Evolutionary conservation across 371 early-diverging fungal genomes (phyloP), one percentile per base, ranked within the genome.

Genomic region (Mortierella sp.): DNA sequence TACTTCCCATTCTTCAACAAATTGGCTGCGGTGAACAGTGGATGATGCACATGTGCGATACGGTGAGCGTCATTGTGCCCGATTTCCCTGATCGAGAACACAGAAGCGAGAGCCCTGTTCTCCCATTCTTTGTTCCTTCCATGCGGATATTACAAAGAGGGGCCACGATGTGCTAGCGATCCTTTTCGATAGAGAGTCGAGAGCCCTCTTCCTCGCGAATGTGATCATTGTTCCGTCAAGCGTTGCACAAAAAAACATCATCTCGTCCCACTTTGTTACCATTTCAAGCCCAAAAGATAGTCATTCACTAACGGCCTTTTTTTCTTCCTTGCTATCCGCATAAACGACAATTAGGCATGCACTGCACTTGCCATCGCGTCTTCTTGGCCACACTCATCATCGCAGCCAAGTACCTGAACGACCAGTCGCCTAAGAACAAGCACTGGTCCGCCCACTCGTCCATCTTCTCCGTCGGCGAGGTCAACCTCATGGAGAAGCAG

Each of bases 401-500:
- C 14, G 92, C 94, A 43, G 90, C 93, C 29, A 95, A 95, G 82
- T 94, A 95, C 72, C 89, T 95, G 54, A 94, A 95, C 75, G 95
- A 95, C 76, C 90, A 93, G 32, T 92, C 94, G 32, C 93, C 95
- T 18, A 95, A 93, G 82, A 96, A 96, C 89, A 93, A 93, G 80
- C 91, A 94, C 75, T 96, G 96, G 96, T 93, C 95, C n/a, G 88
- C 89, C 18, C 93, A 93, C 77, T 91, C 94, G 0, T 83, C 88
- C 0, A 83, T 94, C 32, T 96, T 95, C 79, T 94, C 96, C 4
- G 90, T 94, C 6, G 87, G 91, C 32, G 96, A 96, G 84, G 93
- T 96, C 71, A 96, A 96, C 70, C 83, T 96, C 46, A 96, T 96
- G 96, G 96, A 96, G 82, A 92, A 93, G 79, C 96, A 96, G 82